These are phyloP conservation scores for Zygosaccharomyces bisporus DNA, from an alignment of 805 yeast genomes.

Conservation along the genomic window DNA sequence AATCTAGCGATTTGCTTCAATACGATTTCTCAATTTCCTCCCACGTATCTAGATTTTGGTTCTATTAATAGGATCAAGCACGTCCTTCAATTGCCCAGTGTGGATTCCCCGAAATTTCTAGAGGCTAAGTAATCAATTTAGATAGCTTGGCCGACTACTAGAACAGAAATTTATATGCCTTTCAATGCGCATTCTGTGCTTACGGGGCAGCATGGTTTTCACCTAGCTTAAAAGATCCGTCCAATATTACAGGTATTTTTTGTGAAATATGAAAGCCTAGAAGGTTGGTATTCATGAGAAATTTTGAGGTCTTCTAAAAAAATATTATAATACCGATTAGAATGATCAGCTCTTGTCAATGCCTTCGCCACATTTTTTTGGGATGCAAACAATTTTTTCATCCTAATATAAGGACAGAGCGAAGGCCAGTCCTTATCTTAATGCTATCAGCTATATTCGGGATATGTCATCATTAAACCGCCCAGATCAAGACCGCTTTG, in stretches of 20 bases:
- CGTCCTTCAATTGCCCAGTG: conserved; percentile 43
- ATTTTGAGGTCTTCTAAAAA: conserved; percentile 39
- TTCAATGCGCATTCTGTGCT: conserved; percentile 40
- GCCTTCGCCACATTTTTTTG: conserved; percentile 20
- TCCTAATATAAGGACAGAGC: conserved; percentile 19
- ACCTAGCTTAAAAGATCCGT: conserved; percentile 38
- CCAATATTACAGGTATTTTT: conserved; percentile 33
- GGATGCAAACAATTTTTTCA: conserved; percentile 20
- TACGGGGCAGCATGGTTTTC: conserved; percentile 44
- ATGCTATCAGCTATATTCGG: neutral
- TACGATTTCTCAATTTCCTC: conserved; percentile 48
- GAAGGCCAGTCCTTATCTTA: neutral
- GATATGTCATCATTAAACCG: neutral
- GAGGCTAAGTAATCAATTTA: conserved; percentile 32
- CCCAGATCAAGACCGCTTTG: too few species aligned
- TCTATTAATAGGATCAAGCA: conserved; percentile 35
- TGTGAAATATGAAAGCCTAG: conserved; percentile 46
- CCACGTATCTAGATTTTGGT: conserved; percentile 38
- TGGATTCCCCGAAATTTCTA: conserved; percentile 37
- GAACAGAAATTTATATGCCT: too few species aligned
- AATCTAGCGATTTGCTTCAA: conserved; percentile 38
- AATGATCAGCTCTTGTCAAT: conserved; percentile 14
- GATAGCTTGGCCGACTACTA: conserved; percentile 33
- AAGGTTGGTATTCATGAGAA: conserved; percentile 39
- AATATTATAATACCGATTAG: conserved; percentile 33